Evolutionary conservation across 306 rosid species (phyloP).

Genomic region (Fragaria nilgerrensis): DNA sequence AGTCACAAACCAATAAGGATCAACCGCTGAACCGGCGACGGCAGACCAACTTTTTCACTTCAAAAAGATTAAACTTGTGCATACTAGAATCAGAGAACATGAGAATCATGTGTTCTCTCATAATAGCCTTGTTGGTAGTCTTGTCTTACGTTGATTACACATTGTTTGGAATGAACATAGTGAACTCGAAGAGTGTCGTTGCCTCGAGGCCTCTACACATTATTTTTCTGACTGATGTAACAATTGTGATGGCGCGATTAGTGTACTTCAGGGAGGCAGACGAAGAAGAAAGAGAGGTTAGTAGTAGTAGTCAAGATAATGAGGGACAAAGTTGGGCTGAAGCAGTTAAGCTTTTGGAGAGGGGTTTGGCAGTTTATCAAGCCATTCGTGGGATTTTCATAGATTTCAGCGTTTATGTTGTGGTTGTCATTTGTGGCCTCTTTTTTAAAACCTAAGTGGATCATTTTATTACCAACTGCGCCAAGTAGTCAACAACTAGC

Average conservation of each 20-base stretch:
- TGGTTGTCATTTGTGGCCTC: constrained; percentile 62
- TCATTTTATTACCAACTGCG: background rate
- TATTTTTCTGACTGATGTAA: constrained; percentile 56
- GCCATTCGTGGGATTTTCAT: constrained; percentile 69
- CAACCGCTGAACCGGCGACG: background rate
- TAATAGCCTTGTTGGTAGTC: constrained; percentile 57
- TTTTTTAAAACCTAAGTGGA: constrained; percentile 37
- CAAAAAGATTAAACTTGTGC: constrained; percentile 55
- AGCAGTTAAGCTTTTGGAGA: constrained; percentile 77
- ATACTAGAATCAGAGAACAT: constrained; percentile 59
- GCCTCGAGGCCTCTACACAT: constrained; percentile 68
- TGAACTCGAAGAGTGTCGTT: constrained; percentile 38
- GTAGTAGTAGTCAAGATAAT: constrained; percentile 20
- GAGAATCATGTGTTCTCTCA: constrained; percentile 50
- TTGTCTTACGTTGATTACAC: constrained; percentile 35
- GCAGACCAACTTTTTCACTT: constrained; percentile 43
- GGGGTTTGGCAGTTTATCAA: constrained; percentile 78
- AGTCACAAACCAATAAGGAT: constrained; percentile 8
- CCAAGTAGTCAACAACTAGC: no score
- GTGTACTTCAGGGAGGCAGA: constrained; percentile 30
- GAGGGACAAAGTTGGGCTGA: constrained; percentile 49
- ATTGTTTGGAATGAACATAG: constrained; percentile 34
- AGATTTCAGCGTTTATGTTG: constrained; percentile 70
- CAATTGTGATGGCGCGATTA: constrained; percentile 51
- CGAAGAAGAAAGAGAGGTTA: constrained; percentile 23